Base-by-base conservation (phyloP, 2,329 filamentous ascomycete species). In the Pseudodiploospora longispora region DNA sequence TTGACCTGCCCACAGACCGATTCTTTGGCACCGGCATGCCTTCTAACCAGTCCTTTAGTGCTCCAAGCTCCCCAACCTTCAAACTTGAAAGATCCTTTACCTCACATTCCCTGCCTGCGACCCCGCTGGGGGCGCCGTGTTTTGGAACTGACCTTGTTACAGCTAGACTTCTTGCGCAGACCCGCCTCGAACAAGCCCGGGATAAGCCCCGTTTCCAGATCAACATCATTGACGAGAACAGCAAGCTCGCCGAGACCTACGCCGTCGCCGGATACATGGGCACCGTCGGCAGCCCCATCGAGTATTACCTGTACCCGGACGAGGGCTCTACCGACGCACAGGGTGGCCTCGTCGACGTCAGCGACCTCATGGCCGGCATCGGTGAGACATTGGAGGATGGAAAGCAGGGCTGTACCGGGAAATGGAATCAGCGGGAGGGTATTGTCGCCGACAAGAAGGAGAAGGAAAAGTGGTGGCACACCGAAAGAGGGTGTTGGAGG, bases 131-230 rank as follows among this genome's bases (percentile, higher is more conserved):
- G 19, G 19, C 19, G 19, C 19, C 19, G 19, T 19, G 19, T 19
- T 57, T 65, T 10, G 66, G 65, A 43, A 74, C 67, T 46, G 67
- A 75, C 51, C 69, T 78, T 10, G 60, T 66, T 43, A 55, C 64
- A 19, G 71, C 82, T 2, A 77, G 84, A 0, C 66, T 80, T 6
- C 75, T 78, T 10, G 85, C 85, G 0, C 84, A 89, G 58, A 63
- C 71, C 0, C 73, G 84, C 1, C 72, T 87, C 27, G 76, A 85
- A 33, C 69, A 72, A 19, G 79, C 80, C 0, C 68, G 72, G 27
- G 64, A 65, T 27, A 34, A 64, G 2, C 78, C 79, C 1, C 68
- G 71, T 10, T 82, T 82, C 56, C 69, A 70, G 6, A 69, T 87
- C 32, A 73, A 78, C 8, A 71, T 88, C 2, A 58, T 68, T 2